Percentiles rank a stretch among this genome's conserved stretches.
Conservation (phyloP, 495 filamentous ascomycete genomes). For the Lophium mytilinum region DNA sequence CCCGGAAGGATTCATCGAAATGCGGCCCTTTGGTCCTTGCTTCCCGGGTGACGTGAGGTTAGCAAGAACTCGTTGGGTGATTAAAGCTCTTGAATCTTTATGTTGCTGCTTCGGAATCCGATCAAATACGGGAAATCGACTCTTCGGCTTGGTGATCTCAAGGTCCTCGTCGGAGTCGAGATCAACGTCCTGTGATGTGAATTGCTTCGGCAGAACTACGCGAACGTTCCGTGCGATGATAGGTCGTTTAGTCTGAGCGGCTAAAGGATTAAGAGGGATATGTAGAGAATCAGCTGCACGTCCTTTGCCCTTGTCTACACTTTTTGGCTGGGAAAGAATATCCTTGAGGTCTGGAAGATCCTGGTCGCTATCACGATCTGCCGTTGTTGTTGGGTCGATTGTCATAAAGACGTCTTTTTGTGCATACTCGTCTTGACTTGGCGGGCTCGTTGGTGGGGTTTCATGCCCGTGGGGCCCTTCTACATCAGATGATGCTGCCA, state of each 20-base stretch:
- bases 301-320: slow-evolving; percentile 44
- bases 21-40: slow-evolving; percentile 35
- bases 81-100: slow-evolving; percentile 57
- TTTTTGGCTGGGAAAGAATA: slow-evolving; percentile 18
- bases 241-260: slow-evolving; percentile 40
- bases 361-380: slow-evolving; percentile 1
- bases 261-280: slow-evolving; percentile 16
- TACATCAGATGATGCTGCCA: slow-evolving; percentile 36
- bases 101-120: slow-evolving; percentile 50
- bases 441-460: slow-evolving; percentile 38
- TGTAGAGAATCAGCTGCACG: slow-evolving; percentile 20
- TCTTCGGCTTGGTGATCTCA: slow-evolving; percentile 44
- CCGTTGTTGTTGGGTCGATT: not conserved
- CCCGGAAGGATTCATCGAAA: slow-evolving; percentile 57
- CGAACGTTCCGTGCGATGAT: not conserved
- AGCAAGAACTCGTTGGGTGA: slow-evolving; percentile 62
- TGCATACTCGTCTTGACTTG: slow-evolving; percentile 5
- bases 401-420: not conserved
- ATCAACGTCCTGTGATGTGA: slow-evolving; percentile 2
- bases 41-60: slow-evolving; percentile 60
- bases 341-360: slow-evolving; percentile 4
- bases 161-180: slow-evolving; percentile 61
- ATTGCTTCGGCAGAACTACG: slow-evolving; percentile 1
- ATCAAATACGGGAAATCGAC: slow-evolving; percentile 57
- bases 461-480: slow-evolving; percentile 39